phyloP scores from a whole-genome alignment of 257 asterid species.

The Primulina tabacum region DNA sequence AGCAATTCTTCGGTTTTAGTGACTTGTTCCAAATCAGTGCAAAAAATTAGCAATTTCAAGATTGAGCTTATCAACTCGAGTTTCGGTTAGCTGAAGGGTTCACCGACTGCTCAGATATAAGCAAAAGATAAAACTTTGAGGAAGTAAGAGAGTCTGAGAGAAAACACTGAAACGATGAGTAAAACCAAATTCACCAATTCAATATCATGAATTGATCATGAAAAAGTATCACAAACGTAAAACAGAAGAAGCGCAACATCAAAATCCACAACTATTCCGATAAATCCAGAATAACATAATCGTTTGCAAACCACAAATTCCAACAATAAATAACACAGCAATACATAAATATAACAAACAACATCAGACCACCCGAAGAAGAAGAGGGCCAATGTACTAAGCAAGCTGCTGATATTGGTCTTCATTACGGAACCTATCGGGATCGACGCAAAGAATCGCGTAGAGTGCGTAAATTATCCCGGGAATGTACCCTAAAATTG shows the following conservation, averaged over 20 bases:
- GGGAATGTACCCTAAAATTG: conserved; percentile 34
- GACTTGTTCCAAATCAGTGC: too few species aligned
- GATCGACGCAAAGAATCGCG: conserved; percentile 33
- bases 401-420: conserved; percentile 15
- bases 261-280: background rate
- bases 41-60: too few species aligned
- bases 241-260: background rate
- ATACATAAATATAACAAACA: background rate
- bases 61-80: too few species aligned
- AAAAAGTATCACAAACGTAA: background rate
- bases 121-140: background rate
- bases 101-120: background rate
- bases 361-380: background rate
- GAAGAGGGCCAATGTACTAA: background rate
- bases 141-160: background rate
- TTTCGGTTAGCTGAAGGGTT: background rate
- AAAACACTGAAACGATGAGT: too few species aligned
- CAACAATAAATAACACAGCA: background rate
- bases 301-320: background rate
- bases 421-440: conserved; percentile 22
- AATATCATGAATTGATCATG: background rate
- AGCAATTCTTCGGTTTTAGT: too few species aligned
- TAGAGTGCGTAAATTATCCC: conserved; percentile 39
- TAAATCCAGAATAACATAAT: background rate
- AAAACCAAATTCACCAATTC: background rate